These are phyloP conservation scores for Pichia sp. DNA, from an alignment of 1,139 yeast genomes.

Conservation along the genomic window DNA sequence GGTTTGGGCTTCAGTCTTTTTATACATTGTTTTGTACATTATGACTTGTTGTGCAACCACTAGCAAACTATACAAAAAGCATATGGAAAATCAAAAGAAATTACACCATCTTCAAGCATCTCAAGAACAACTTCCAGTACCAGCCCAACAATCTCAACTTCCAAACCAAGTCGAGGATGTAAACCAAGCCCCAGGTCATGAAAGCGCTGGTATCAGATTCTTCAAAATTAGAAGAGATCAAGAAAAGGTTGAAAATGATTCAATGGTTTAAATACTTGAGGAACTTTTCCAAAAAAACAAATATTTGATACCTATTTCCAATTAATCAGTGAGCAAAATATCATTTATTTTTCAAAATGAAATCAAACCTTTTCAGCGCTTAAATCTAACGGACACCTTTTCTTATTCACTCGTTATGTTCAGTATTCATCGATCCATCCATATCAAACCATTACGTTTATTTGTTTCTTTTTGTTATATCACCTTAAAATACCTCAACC, in stretches of 20 bases:
- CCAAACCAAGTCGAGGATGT: conserved; percentile 7
- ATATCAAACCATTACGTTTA: too few relatives aligned
- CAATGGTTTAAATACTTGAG: conserved; percentile 11
- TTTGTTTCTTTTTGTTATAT: too few relatives aligned
- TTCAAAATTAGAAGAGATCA: conserved; percentile 61
- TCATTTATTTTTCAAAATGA: too few relatives aligned
- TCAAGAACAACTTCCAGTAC: conserved; percentile 2
- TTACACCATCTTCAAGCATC: background rate
- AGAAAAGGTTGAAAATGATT: conserved; percentile 22
- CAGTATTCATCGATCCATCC: too few relatives aligned
- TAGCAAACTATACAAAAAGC: conserved; percentile 38
- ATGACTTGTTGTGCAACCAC: conserved; percentile 47
- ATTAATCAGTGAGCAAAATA: too few relatives aligned
- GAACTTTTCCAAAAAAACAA: too few relatives aligned
- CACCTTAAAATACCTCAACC: too few relatives aligned
- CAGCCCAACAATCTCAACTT: conserved; percentile 1
- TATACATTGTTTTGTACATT: conserved; percentile 44
- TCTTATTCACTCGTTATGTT: too few relatives aligned
- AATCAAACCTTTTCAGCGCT: too few relatives aligned
- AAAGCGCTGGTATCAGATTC: conserved; percentile 57
- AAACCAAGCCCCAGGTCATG: conserved; percentile 12
- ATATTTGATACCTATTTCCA: too few relatives aligned
- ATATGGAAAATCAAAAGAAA: conserved; percentile 19
- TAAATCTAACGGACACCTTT: too few relatives aligned
- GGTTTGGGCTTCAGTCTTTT: conserved; percentile 61